phyloP scores from a whole-genome alignment of 2,329 filamentous ascomycete genomes.

The Sarocladiaceae sp. region DNA sequence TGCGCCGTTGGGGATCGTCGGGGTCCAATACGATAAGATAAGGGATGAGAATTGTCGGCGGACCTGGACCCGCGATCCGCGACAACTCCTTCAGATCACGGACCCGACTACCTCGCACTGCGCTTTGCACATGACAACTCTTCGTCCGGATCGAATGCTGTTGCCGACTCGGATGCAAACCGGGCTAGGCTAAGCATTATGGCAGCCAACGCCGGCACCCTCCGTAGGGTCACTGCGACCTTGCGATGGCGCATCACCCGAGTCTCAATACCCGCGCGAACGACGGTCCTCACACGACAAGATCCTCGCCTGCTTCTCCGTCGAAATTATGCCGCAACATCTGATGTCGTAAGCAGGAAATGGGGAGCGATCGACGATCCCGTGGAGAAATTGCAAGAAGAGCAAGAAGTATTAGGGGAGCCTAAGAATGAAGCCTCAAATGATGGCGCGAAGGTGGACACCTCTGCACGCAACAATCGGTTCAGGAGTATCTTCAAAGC shows the following conservation, averaged over 20 bases:
- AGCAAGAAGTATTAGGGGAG: neutral
- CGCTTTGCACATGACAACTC: neutral
- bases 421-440: neutral
- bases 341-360: neutral
- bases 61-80: neutral
- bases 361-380: no score
- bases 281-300: neutral
- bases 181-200: neutral
- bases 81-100: no score
- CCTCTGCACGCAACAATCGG: neutral
- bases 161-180: no score
- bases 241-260: neutral
- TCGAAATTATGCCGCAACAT: neutral
- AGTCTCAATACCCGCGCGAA: neutral
- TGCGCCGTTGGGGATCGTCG: no score
- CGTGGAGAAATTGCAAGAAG: neutral
- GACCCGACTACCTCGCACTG: neutral
- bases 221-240: neutral
- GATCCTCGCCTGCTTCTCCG: no score
- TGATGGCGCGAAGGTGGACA: neutral
- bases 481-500: constrained; percentile 8
- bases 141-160: no score
- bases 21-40: constrained; percentile 5
- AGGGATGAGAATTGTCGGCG: constrained; percentile 1
- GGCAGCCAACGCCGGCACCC: neutral